Percentiles rank a stretch among this genome's conserved stretches.
Conservation (phyloP, 352 stramenopile genomes). For the Globisporangium mamillatum region DNA sequence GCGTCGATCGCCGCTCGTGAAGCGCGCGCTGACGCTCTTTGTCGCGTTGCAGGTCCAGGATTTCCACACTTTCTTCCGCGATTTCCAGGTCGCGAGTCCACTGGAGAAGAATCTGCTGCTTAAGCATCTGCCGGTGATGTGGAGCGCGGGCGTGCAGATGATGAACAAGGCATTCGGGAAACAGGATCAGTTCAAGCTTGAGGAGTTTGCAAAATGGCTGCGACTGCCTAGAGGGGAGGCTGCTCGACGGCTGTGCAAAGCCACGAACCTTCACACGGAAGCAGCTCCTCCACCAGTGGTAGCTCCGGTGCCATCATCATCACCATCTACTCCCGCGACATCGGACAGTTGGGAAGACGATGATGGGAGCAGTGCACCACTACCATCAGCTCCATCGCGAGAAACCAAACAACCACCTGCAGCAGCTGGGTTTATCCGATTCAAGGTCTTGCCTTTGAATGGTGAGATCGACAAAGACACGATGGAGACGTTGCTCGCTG, state of each 20-base stretch:
- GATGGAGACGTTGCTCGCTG: slow-evolving; percentile 20
- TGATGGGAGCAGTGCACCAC: neutral
- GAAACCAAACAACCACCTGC: slow-evolving; percentile 4
- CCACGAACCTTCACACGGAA: slow-evolving; percentile 47
- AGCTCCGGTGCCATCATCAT: neutral
- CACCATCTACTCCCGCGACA: slow-evolving; percentile 1
- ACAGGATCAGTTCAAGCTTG: slow-evolving; percentile 46
- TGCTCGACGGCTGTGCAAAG: slow-evolving; percentile 33
- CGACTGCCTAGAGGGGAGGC: slow-evolving; percentile 17
- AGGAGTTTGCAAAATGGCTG: slow-evolving; percentile 38
- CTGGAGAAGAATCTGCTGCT: slow-evolving; percentile 43
- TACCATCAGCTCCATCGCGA: neutral
- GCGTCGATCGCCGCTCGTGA: slow-evolving; percentile 21
- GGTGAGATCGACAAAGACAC: slow-evolving; percentile 21
- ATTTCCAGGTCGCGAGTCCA: slow-evolving; percentile 25
- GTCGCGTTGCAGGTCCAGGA: slow-evolving; percentile 53
- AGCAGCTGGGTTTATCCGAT: slow-evolving; percentile 27
- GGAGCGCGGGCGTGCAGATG: slow-evolving; percentile 30
- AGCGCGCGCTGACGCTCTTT: slow-evolving; percentile 44
- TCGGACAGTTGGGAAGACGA: slow-evolving; percentile 19
- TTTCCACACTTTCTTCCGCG: slow-evolving; percentile 28
- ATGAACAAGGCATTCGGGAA: slow-evolving; percentile 69
- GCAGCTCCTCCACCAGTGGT: neutral
- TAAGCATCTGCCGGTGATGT: slow-evolving; percentile 40
- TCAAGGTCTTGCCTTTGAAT: slow-evolving; percentile 32